Base-by-base conservation (phyloP, 2,329 filamentous ascomycete genomes). In the Aciculosporium take region DNA sequence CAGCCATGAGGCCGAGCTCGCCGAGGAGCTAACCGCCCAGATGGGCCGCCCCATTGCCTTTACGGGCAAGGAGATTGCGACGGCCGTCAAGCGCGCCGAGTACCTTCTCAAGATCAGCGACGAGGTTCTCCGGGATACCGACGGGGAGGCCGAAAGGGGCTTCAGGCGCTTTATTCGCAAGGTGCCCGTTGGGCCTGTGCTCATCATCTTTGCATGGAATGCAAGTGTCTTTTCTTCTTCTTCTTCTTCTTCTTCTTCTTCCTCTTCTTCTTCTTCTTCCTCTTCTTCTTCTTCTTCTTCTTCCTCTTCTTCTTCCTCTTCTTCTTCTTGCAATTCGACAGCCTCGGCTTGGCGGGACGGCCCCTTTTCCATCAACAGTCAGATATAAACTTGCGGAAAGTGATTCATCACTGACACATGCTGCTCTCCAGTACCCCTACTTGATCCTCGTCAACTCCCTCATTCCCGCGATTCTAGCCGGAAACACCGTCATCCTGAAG, bases 151-250 rank as follows among this genome's bases (percentile, higher is more conserved):
- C 2, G 86, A 96, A 63, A 76, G 82, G 54, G 88, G 89, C 0
- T 95, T 94, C 68, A 87, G 81, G 65, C 74, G 89, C 49, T 95
- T 84, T 56, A 86, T 96, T 57, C 79, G 80, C 59, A 94, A 93
- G 63, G 76, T 85, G 7, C 85, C 89, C 1, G 75, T 95, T 40
- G 89, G 89, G 1, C 86, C 87, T 9, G 83, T 91, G 13, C 71
- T 96, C 45, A 73, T 95, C 49, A 76, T 96, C 46, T 95, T 95
- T 63, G 83, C 89, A 1, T 96, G 89, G 89, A 96, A 96, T 65
- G 87, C 91, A 64, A 65, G 85, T 61, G 40, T 39, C 28, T 33
- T 18, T 35, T 18, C 28, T 30, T 27, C 10, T 25, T 27, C 37
- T 28, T 28, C 10, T 28, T 28, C 10, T 28, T 28, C 3, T 28